These are phyloP conservation scores for Raphanus sativus DNA, from an alignment of 345 rosid genomes.

Conservation along the genomic window DNA sequence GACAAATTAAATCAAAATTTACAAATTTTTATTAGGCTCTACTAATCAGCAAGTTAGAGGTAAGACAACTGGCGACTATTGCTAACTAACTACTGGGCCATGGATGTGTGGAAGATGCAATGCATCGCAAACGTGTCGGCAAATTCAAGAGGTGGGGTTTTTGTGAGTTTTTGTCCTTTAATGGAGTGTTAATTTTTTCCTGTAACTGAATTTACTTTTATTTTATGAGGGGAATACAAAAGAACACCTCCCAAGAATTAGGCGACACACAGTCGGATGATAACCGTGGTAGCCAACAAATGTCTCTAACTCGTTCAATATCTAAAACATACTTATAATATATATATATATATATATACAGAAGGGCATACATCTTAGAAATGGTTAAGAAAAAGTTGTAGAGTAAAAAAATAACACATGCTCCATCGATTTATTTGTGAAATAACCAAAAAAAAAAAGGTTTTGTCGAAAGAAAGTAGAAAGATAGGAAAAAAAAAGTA, in stretches of 20 bases:
- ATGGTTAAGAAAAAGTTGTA: too few relatives aligned
- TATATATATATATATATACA: too few relatives aligned
- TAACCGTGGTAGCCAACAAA: conserved; percentile 33
- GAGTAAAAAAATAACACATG: too few relatives aligned
- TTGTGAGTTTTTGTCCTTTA: conserved; percentile 1
- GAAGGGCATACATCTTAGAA: too few relatives aligned
- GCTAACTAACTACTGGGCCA: background rate
- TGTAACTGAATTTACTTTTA: background rate
- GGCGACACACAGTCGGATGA: conserved; percentile 39
- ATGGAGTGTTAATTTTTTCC: background rate
- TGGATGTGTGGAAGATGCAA: background rate
- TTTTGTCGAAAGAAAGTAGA: too few relatives aligned
- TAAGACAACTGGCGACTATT: background rate
- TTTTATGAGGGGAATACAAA: background rate
- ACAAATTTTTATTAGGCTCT: too few relatives aligned
- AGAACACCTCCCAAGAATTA: conserved; percentile 35
- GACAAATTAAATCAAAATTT: too few relatives aligned
- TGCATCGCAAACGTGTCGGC: background rate
- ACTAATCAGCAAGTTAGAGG: background rate
- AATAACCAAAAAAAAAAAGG: too few relatives aligned
- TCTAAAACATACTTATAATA: background rate
- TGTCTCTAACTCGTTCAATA: conserved; percentile 21
- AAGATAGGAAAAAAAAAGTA: too few relatives aligned
- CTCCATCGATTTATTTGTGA: too few relatives aligned
- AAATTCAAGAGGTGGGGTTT: background rate